Evolutionary conservation across 2,329 filamentous ascomycete genomes (phyloP), one percentile per base, ranked within the genome.

Genomic region (Sarocladium brachiariae): DNA sequence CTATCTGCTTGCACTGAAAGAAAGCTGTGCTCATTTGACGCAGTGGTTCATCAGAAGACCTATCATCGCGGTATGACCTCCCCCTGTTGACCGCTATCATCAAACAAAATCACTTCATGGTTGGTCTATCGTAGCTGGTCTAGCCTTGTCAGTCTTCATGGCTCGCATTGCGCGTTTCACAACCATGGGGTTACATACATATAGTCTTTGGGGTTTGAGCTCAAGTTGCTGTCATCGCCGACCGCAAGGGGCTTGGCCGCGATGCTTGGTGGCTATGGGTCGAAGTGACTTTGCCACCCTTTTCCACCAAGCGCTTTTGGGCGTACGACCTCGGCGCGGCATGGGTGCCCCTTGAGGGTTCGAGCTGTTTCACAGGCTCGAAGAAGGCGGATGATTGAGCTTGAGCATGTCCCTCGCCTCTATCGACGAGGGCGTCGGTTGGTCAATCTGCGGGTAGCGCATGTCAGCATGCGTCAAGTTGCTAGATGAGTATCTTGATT

Each of bases 381-480:
- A 49, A 25, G 31, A 16, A 31, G 21, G 64, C 69, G 60, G 68
- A 70, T 68, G 67, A 62, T 66, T 70, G 65, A 73, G 71, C 78
- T 81, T 80, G 86, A 84, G 78, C 76, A 77, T 76, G 61, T 82
- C 86, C 90, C 91, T 95, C 91, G 89, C 84, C 78, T 34, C 46
- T 31, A 69, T 74, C 69, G 72, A 85, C 87, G 87, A 92, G 88
- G 88, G 80, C 78, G 77, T 88, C 82, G 82, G 83, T 81, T 80
- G 84, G 87, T 92, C 87, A 92, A 93, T 95, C 83, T 86, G 60
- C 27, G 53, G 24, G 23, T 2, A 43, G 14, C 10, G 46, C 34
- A 23, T 52, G 52, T 57, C 50, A 55, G 49, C n/a, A 39, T 41
- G n/a, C 19, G 21, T n/a, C 4, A 39, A 16, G 7, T 16, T 35